Percentiles rank a stretch among this genome's conserved stretches.
Conservation (phyloP, 768 basidiomycete genomes). For the Pulveroboletus ravenelii region DNA sequence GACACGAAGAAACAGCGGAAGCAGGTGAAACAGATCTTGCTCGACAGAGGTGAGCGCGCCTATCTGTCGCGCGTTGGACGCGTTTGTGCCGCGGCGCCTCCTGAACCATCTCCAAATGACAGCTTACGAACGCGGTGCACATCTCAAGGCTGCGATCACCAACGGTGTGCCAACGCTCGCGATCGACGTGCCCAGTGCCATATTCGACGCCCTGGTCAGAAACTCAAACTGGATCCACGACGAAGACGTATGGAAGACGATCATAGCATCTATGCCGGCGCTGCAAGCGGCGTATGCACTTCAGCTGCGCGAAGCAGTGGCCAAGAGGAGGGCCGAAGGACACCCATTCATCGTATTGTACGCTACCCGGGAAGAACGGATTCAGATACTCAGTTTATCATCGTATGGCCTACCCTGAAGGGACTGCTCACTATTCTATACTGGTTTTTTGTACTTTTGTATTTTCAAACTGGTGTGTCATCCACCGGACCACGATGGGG, state of each 20-base stretch:
- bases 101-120: neutral
- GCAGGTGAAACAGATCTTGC: constrained; percentile 61
- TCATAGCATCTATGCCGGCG: constrained; percentile 51
- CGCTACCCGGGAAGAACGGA: constrained; percentile 63
- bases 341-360: constrained; percentile 60
- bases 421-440: too few relatives aligned
- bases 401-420: constrained; percentile 8
- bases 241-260: constrained; percentile 68
- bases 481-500: too few relatives aligned
- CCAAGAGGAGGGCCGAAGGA: constrained; percentile 60
- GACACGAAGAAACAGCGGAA: constrained; percentile 75
- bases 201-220: constrained; percentile 61
- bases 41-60: constrained; percentile 52
- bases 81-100: neutral
- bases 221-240: constrained; percentile 63
- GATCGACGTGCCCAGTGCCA: constrained; percentile 56
- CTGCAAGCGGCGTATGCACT: constrained; percentile 58
- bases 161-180: constrained; percentile 64
- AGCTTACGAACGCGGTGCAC: constrained; percentile 62
- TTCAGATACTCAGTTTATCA: constrained; percentile 51
- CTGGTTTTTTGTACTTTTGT: too few relatives aligned
- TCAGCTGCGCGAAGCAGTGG: constrained; percentile 63
- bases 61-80: neutral
- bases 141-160: constrained; percentile 57
- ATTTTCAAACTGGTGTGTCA: too few relatives aligned